Base-by-base conservation (phyloP, 805 yeast genomes). In the Monosporozyma solicola region DNA sequence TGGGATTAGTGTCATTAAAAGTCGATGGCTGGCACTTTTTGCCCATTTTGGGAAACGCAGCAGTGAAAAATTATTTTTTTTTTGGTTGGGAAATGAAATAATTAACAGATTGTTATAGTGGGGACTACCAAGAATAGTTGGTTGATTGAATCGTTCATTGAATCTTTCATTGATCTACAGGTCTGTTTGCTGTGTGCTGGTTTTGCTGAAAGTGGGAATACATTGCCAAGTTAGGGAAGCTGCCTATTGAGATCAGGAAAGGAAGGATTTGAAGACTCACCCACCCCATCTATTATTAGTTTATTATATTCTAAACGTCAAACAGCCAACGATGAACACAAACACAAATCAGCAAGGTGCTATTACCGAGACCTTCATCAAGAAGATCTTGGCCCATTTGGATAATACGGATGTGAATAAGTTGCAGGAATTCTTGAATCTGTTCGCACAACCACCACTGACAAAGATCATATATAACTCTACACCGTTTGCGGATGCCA, bases 351-450 rank as follows among this genome's bases (percentile, higher is more conserved):
- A 52, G 16, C 65, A 63, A 47, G 56, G 66, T 16, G 65, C 63
- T 32, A 59, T 65, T 22, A 58, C 66, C 13, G 70, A 68, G 48
- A 57, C 62, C 3, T 66, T 68, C 47, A 59, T 67, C 45, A 68
- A 69, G 57, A 68, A 64, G 56, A 58, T 68, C 2, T 53, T 69
- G n/a, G 66, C 70, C 7, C 68, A 64, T 54, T 50, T 69, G 54
- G 72, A 69, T 51, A 68, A 68, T 46, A 56, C 64, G 9, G 66
- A 66, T 52, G 61, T 69, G 22, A 58, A 58, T 29, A 63, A 66
- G 47, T 49, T 68, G 32, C 61, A 63, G 29, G 63, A 58, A 16
- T 65, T 68, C 53, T 54, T 66, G 37, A 57, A 55, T 27, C 53
- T 66, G 29, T 66, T 67, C 56, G 24, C 25, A 31, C 41, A 31